Evolutionary conservation across 2,329 filamentous ascomycete genomes (phyloP).

Genomic region (Sordariomycetes sp.): DNA sequence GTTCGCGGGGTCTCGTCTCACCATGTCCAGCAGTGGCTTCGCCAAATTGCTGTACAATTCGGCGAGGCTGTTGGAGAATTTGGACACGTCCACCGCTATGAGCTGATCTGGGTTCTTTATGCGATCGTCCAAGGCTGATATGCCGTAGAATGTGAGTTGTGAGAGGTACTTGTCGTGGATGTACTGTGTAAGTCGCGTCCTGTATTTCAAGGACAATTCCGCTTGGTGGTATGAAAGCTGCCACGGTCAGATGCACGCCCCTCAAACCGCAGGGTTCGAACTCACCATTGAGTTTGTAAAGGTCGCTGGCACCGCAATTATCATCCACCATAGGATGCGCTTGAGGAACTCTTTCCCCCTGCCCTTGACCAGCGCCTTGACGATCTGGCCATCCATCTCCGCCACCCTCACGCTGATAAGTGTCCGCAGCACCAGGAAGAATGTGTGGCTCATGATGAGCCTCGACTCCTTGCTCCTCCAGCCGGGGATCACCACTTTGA

Average conservation of each 20-base stretch:
- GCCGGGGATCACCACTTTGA: constrained; percentile 83
- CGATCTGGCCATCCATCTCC: constrained; percentile 86
- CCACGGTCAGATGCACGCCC: no score
- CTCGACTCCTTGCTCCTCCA: constrained; percentile 84
- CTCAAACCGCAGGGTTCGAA: constrained; percentile 2
- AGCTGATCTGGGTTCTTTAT: constrained; percentile 98
- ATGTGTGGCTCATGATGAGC: constrained; percentile 79
- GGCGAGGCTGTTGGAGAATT: constrained; percentile 90
- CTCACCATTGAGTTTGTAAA: constrained; percentile 97
- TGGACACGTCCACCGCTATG: constrained; percentile 91
- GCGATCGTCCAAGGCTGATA: constrained; percentile 88
- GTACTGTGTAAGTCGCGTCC: constrained; percentile 83
- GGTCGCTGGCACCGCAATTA: constrained; percentile 88
- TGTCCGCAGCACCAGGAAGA: constrained; percentile 85
- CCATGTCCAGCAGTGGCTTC: constrained; percentile 89
- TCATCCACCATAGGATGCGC: constrained; percentile 95
- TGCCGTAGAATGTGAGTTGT: constrained; percentile 96
- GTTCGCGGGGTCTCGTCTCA: constrained; percentile 27
- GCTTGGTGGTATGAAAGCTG: constrained; percentile 95
- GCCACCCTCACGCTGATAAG: constrained; percentile 93
- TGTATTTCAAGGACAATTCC: constrained; percentile 85
- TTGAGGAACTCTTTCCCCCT: constrained; percentile 84
- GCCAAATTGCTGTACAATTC: constrained; percentile 95
- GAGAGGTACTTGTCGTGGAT: constrained; percentile 94
- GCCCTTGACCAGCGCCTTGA: constrained; percentile 85